Evolutionary conservation across 805 yeast genomes (phyloP), one percentile per base, ranked within the genome.

Genomic region (Candida pini): DNA sequence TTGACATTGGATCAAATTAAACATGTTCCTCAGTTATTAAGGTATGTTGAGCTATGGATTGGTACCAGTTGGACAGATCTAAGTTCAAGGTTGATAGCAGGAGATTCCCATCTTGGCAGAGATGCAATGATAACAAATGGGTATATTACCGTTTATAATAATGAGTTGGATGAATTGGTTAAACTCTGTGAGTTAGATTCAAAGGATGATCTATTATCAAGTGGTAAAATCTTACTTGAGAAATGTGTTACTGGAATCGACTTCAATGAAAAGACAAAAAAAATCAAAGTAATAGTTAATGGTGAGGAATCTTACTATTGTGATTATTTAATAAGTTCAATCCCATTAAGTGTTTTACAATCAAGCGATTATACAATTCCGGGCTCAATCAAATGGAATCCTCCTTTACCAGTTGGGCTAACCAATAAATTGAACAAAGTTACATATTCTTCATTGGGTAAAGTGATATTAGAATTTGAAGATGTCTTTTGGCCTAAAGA

Each of bases 31-130:
- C 74, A 76, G 39, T 47, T 71, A 33, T 48, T 71, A 10, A 64
- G 94, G 47, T 62, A 63, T 33, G 35, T 44, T 21, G 96, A 87
- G 54, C 59, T 82, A 33, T 87, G 94, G 90, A 77, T 76, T 50
- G 96, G 95, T 1, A 65, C 80, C 16, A 68, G 79, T 21, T 77
- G 87, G 77, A 73, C 71, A 18, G 58, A 55, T 18, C 60, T 80
- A 30, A 80, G 92, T 49, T 80, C 80, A 2, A 73, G 77, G 43
- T 73, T 72, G 40, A 40, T 53, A 18, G 30, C 81, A 1, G 62
- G 66, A 7, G 64, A 35, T 23, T 9, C 22, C 4, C 53, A 49
- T 33, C 23, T 30, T 12, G 95, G 96, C 4, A 68, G 96, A 46
- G 78, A 87, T 54, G 79, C 87, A 0, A 66, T 76, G 49, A 78